A percentile compares a stretch with the other conserved stretches of the same genome.
phyloP scores from a whole-genome alignment of 768 basidiomycete species.

The Lactifluus piperatus region DNA sequence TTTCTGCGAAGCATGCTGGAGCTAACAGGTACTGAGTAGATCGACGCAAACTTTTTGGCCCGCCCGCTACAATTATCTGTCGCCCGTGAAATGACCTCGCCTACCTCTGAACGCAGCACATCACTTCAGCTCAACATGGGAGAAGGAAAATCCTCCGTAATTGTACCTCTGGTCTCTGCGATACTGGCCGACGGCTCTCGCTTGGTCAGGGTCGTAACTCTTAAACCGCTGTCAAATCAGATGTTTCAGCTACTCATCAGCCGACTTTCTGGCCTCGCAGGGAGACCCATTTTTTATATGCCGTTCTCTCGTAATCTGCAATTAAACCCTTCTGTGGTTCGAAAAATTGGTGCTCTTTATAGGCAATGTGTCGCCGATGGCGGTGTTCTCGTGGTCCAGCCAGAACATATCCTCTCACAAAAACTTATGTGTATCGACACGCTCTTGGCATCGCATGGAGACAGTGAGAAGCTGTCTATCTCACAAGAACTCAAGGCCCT shows the following conservation, averaged over 20 bases:
- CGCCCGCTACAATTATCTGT: constrained; percentile 36
- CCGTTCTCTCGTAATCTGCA: constrained; percentile 40
- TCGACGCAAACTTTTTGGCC: constrained; percentile 37
- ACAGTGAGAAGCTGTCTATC: not conserved
- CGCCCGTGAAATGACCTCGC: constrained; percentile 40
- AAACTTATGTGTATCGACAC: constrained; percentile 39
- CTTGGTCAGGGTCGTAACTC: constrained; percentile 29
- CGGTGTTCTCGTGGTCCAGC: constrained; percentile 41
- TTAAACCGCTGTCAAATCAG: constrained; percentile 32
- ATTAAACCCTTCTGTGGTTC: constrained; percentile 12
- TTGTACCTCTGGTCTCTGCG: constrained; percentile 37
- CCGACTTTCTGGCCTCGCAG: constrained; percentile 36
- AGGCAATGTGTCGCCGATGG: constrained; percentile 30
- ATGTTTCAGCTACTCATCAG: constrained; percentile 41
- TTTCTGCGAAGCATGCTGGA: too few species aligned
- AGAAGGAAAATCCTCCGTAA: constrained; percentile 36
- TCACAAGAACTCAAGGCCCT: not conserved
- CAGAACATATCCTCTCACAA: constrained; percentile 26
- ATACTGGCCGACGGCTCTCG: constrained; percentile 34
- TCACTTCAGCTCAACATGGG: constrained; percentile 32
- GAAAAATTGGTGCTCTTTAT: constrained; percentile 27
- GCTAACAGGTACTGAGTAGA: constrained; percentile 23
- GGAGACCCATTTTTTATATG: constrained; percentile 39
- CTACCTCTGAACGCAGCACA: constrained; percentile 30
- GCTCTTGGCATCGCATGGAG: not conserved